Percentiles rank a stretch among this genome's conserved stretches.
Evolutionary conservation across 225 moss, liverwort and hornwort genomes (phyloP).

Genomic region (Marchantia paleacea): DNA sequence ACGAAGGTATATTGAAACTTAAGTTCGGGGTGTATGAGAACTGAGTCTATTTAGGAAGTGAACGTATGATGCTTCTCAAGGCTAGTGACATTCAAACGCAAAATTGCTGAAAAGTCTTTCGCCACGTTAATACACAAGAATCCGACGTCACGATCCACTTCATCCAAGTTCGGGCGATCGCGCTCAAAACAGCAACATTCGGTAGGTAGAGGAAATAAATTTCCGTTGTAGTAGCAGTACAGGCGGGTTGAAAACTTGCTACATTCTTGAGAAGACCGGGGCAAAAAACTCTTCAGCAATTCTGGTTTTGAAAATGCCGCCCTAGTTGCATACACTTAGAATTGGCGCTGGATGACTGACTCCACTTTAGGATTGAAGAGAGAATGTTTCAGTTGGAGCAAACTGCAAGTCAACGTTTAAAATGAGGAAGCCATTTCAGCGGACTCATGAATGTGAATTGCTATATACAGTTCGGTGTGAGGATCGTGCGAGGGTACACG

Average conservation of each 20-base stretch:
- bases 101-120: conserved; percentile 21
- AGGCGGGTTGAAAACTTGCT: neutral
- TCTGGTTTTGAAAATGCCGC: neutral
- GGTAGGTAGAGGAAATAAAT: neutral
- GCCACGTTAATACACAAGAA: conserved; percentile 19
- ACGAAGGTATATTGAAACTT: no score
- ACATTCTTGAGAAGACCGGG: conserved; percentile 1
- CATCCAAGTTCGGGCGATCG: neutral
- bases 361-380: neutral
- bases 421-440: neutral
- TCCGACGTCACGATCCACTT: neutral
- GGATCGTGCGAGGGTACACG: neutral
- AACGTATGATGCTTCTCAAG: neutral
- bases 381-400: neutral
- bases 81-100: neutral
- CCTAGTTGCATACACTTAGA: neutral
- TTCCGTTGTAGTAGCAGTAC: neutral
- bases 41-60: neutral
- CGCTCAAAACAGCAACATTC: neutral
- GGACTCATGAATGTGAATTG: neutral
- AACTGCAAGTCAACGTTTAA: neutral
- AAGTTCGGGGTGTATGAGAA: neutral
- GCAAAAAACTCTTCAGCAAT: conserved; percentile 21
- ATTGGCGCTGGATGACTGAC: neutral
- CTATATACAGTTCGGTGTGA: neutral